Percentiles rank a stretch among this genome's conserved stretches.
Evolutionary conservation across 208 protist species (phyloP).

Genomic region (Angomonas ambiguus): DNA sequence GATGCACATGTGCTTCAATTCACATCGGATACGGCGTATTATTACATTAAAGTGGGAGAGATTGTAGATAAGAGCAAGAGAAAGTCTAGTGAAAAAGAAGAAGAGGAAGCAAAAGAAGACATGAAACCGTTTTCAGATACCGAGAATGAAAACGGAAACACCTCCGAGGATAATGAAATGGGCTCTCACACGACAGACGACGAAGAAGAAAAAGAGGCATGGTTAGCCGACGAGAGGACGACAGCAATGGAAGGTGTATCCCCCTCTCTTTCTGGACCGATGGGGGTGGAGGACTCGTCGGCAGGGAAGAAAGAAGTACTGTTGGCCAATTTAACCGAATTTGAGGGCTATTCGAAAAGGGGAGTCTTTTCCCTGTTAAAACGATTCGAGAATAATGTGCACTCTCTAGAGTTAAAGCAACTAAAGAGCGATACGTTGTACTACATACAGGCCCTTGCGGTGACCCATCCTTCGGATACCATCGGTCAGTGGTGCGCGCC

Average conservation of each 20-base stretch:
- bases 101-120: background rate
- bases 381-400: conserved; percentile 16
- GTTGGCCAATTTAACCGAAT: conserved; percentile 20
- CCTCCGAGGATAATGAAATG: background rate
- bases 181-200: background rate
- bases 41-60: conserved; percentile 75
- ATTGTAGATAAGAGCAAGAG: background rate
- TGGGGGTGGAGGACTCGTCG: background rate
- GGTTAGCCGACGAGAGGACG: background rate
- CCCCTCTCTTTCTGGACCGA: background rate
- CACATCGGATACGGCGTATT: conserved; percentile 59
- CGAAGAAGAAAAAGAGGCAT: background rate
- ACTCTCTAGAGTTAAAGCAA: conserved; percentile 22
- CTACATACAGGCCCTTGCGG: conserved; percentile 73
- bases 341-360: conserved; percentile 15
- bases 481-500: conserved; percentile 68
- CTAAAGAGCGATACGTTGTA: conserved; percentile 62
- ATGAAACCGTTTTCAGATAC: background rate
- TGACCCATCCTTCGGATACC: conserved; percentile 34
- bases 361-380: conserved; percentile 25
- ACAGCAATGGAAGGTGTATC: background rate
- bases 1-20: conserved; percentile 83
- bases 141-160: background rate
- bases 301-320: conserved; percentile 21
- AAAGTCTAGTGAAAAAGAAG: background rate